Evolutionary conservation across 768 basidiomycete species (phyloP), one percentile per base, ranked within the genome.

Genomic region (Boletus rufocinnamomeus): DNA sequence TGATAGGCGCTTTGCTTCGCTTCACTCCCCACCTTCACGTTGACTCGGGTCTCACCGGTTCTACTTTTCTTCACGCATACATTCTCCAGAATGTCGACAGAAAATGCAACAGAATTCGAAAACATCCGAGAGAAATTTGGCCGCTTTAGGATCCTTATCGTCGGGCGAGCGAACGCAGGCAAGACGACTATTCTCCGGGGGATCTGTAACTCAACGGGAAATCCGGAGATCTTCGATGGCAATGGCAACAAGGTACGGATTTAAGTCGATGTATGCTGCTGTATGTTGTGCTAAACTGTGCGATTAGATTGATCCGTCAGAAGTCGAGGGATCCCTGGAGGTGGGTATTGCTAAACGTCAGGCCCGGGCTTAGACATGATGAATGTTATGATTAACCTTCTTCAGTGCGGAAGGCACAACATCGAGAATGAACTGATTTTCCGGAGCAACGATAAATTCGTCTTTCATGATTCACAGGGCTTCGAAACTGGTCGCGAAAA

Each of bases 401-500:
- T 35, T 19, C 21, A 53, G 56, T 47, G 47, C 17, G 53, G 53
- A 27, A 11, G 4, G n/a, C 54, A 50, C 47, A 10, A 37, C n/a
- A 44, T 49, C 47, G 34, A 59, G n/a, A 27, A 50, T 4, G 54
- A 59, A 14, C 40, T 59, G 11, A 32, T 59, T 6, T 57, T 59
- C 21, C 10, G 14, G n/a, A 57, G 49, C 28, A 60, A 51, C 10
- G 14, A 32, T n/a, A 51, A 40, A 16, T 30, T 58, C 5, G 50
- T 60, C 28, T 60, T 60, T 11, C 49, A 58, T 8, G 58, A 58
- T 16, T 58, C 54, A 1, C 34, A n/a, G 1, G 54, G 54, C 28
- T 59, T 59, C 23, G 59, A 60, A 49, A 56, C 56, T 6, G 59
- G 59, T 11, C n/a, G 52, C 13, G 41, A 21, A 17, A 52, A 52